Evolutionary conservation across 208 protist genomes (phyloP).

Genomic region (Zelonia costaricensis): DNA sequence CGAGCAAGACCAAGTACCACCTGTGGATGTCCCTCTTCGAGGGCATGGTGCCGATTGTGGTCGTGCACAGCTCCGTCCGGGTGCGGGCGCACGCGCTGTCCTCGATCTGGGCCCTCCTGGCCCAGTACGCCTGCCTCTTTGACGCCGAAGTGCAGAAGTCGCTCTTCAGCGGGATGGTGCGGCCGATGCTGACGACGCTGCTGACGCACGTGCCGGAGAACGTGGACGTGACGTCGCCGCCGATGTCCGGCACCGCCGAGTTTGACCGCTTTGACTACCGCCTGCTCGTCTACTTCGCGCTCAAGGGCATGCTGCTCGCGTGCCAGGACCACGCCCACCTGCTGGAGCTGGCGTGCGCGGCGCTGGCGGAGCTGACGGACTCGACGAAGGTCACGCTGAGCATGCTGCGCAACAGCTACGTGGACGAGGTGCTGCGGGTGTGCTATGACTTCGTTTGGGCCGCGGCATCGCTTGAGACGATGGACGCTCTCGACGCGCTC

Average conservation of each 20-base stretch:
- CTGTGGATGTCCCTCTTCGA: conserved; percentile 86
- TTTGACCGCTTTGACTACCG: conserved; percentile 69
- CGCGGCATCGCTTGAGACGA: conserved; percentile 19
- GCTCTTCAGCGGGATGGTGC: conserved; percentile 68
- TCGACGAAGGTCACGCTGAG: conserved; percentile 23
- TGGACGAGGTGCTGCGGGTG: conserved; percentile 49
- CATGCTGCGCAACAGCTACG: conserved; percentile 47
- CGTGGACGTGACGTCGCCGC: conserved; percentile 16
- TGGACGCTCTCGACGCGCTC: conserved; percentile 16
- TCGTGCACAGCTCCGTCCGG: conserved; percentile 67
- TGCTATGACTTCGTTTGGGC: conserved; percentile 53
- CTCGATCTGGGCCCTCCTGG: conserved; percentile 61
- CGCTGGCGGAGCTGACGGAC: conserved; percentile 34
- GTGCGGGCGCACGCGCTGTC: conserved; percentile 70
- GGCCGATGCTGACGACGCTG: conserved; percentile 59
- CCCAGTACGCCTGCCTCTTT: conserved; percentile 60
- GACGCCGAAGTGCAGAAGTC: conserved; percentile 55
- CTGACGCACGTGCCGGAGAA: conserved; percentile 39
- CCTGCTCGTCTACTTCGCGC: conserved; percentile 59
- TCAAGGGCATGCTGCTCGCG: conserved; percentile 71
- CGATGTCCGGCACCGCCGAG: conserved; percentile 7
- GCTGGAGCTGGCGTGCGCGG: conserved; percentile 49
- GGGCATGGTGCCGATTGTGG: conserved; percentile 71
- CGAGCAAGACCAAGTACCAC: conserved; percentile 68
- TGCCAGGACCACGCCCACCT: conserved; percentile 43